These are phyloP conservation scores for Fomitopsis schrenkii DNA, from an alignment of 1,284 basidiomycete species.

Conservation along the genomic window DNA sequence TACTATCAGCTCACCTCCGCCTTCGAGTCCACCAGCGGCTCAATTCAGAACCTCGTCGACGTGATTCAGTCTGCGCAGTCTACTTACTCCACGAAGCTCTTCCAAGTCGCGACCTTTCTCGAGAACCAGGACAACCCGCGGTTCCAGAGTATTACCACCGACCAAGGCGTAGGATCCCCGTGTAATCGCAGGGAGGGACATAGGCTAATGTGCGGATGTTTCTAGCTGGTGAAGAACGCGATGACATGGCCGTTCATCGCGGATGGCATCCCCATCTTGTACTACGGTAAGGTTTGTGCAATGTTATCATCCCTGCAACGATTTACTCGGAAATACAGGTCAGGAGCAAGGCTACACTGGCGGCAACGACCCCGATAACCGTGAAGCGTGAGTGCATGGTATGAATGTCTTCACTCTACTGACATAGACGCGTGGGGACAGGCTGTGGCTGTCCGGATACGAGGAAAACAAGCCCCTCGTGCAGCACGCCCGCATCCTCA, in stretches of 20 bases:
- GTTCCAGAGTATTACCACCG: conserved; percentile 60
- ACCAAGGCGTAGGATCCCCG: conserved; percentile 46
- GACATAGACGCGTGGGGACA: conserved; percentile 18
- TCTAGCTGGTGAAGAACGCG: conserved; percentile 24
- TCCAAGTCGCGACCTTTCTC: conserved; percentile 64
- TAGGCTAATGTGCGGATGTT: background rate
- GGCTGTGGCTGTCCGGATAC: conserved; percentile 58
- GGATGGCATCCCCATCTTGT: conserved; percentile 72
- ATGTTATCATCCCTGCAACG: background rate
- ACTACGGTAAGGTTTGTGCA: conserved; percentile 48
- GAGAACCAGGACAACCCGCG: conserved; percentile 83
- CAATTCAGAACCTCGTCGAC: conserved; percentile 56
- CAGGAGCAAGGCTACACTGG: conserved; percentile 30
- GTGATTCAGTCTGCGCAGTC: conserved; percentile 49
- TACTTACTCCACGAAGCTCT: conserved; percentile 41
- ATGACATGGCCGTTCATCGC: conserved; percentile 40
- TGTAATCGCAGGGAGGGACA: background rate
- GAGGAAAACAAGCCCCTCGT: conserved; percentile 47
- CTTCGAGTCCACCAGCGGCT: conserved; percentile 58
- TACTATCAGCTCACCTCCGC: conserved; percentile 61
- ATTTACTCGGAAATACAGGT: conserved; percentile 24
- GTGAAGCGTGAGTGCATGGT: conserved; percentile 50
- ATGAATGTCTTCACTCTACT: background rate
- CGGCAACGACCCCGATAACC: conserved; percentile 44
- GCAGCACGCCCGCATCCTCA: conserved; percentile 49